Base-by-base conservation (phyloP, 2,329 filamentous ascomycete genomes). In the Fusarium annulatum region DNA sequence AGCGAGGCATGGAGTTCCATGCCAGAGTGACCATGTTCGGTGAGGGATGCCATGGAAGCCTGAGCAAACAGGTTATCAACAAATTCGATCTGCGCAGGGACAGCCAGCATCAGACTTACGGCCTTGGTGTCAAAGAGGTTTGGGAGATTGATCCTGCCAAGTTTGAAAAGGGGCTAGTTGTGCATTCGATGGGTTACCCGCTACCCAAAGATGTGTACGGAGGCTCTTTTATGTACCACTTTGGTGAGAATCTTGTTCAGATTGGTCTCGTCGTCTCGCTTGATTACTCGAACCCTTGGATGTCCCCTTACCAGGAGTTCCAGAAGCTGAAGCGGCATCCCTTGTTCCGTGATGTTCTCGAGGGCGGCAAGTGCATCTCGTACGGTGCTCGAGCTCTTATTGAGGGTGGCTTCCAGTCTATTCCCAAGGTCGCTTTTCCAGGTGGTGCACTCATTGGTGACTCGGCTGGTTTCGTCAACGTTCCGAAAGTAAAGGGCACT, bases 151-250 rank as follows among this genome's bases (percentile, higher is more conserved):
- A 95, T 77, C 95, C 96, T 0, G 94, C 94, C 77, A 98, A 97
- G 84, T 98, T 98, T 84, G 88, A 92, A 69, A 93, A 93, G 79
- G 96, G 96, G 60, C 87, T 96, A 75, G 90, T 98, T 51, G 90
- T 92, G 8, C 96, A 99, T 85, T 93, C 94, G 9, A 90, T 99
- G 91, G 96, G 96, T 26, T 98, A 97, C 79, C 96, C 96, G 26
- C 85, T 99, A 49, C 90, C 94, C 21, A 90, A 88, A 77, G 93
- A 98, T 80, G 96, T 95, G 14, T 99, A 99, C 81, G 96, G 96
- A 75, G 96, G 96, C 74, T 95, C 94, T n/a, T 99, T 95, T 92
- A 95, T 99, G 94, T 99, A 99, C 80, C 96, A 99, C 83, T 99
- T 98, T 82, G 96, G 95, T 42, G 96, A 99, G 78, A 99, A 98